Evolutionary conservation across 768 basidiomycete species (phyloP).

Genomic region (Lentinus tigrinus): DNA sequence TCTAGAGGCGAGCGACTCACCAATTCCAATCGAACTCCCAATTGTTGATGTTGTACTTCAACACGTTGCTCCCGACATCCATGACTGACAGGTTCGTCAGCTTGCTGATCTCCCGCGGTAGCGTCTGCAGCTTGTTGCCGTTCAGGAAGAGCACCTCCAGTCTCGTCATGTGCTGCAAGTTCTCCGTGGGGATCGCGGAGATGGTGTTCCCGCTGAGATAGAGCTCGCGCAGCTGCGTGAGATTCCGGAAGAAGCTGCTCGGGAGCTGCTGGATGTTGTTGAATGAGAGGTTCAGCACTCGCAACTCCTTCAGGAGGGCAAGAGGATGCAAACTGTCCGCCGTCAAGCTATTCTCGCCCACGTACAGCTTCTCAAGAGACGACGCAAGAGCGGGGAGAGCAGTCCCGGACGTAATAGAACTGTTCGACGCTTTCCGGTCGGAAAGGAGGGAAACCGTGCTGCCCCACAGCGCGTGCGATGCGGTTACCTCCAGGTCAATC

Average conservation of each 20-base stretch:
- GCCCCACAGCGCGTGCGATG: constrained; percentile 4
- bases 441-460: constrained; percentile 18
- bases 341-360: constrained; percentile 86
- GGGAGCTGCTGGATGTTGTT: constrained; percentile 93
- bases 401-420: constrained; percentile 24
- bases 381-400: constrained; percentile 59
- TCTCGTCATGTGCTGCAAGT: constrained; percentile 67
- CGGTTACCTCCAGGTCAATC: constrained; percentile 9
- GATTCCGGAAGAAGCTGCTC: constrained; percentile 66
- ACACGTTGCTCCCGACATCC: constrained; percentile 89
- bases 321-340: constrained; percentile 78
- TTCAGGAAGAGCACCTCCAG: constrained; percentile 84
- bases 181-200: constrained; percentile 86
- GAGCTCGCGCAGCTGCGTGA: constrained; percentile 74
- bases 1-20: constrained; percentile 42
- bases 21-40: constrained; percentile 99
- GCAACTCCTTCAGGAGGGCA: constrained; percentile 73
- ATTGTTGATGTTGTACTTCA: constrained; percentile 98
- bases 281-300: constrained; percentile 88
- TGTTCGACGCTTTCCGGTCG: constrained; percentile 42
- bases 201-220: constrained; percentile 96
- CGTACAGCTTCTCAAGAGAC: constrained; percentile 74
- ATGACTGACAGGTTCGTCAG: constrained; percentile 75
- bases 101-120: constrained; percentile 88
- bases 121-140: constrained; percentile 88